Base-by-base conservation (phyloP, 2,329 filamentous ascomycete genomes). In the Cladosporium cucumerinum region DNA sequence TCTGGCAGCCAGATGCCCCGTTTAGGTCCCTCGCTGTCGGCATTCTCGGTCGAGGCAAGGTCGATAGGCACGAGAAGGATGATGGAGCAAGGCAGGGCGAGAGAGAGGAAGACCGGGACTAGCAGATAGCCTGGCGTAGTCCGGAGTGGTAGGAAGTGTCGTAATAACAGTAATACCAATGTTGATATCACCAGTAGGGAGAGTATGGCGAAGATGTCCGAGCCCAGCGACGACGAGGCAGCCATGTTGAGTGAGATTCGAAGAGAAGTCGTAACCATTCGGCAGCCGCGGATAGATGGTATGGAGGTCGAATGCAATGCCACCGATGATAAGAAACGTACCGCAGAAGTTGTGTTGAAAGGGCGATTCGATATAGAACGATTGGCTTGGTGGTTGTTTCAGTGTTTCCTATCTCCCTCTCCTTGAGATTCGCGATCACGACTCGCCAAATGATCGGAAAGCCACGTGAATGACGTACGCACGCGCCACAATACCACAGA, bases 11-110 rank as follows among this genome's bases (percentile, higher is more conserved):
- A 97, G 73, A 99, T 91, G 36, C 93, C 95, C 70, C 89, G 86
- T 18, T 86, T 84, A 3, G 67, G 68, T 57, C 61, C 65, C 18
- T 86, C 84, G 66, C 52, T 49, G 48, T 57, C 57, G 23, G 46
- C 57, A 58, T 57, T 59, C n/a, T 86, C 87, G 77, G 90, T 87
- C 7, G 93, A 97, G 1, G 94, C 93, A 69, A 99, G 87, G 78
- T 99, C 95, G 77, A 99, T 96, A 5, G 95, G 95, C 7, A 99
- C 93, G 25, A 99, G 86, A 26, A 99, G 83, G 26, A 98, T 87
- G 73, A 96, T 94, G 77, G 91, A 93, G 55, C 92, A 92, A 12
- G 95, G 96, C 6, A 99, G 86, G 74, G 92, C 93, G 71, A 99
- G 85, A n/a, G 94, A 92, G 70, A 99, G 90, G 81, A 99, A 99